Conservation (phyloP, 345 rosid species). For the Theobroma cacao region DNA sequence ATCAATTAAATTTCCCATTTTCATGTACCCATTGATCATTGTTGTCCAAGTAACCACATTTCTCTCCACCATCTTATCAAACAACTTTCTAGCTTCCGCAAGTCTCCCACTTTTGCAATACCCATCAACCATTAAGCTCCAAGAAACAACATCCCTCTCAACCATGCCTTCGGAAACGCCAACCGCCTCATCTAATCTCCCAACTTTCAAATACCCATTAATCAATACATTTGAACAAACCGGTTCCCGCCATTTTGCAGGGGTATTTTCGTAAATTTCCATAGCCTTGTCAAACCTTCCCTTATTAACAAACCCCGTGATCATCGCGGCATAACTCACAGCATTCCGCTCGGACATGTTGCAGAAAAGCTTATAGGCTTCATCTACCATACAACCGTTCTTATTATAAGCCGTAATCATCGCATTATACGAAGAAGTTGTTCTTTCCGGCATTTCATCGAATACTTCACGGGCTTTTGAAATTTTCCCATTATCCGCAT, state of each 20-base stretch:
- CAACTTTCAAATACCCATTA: slow-evolving; percentile 59
- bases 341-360: slow-evolving; percentile 45
- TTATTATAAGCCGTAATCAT: slow-evolving; percentile 69
- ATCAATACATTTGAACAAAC: slow-evolving; percentile 71
- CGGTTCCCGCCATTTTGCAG: slow-evolving; percentile 54
- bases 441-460: slow-evolving; percentile 69
- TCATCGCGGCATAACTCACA: slow-evolving; percentile 69
- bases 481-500: slow-evolving; percentile 52
- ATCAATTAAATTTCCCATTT: slow-evolving; percentile 46
- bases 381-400: slow-evolving; percentile 38
- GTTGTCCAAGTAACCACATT: slow-evolving; percentile 84
- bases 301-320: slow-evolving; percentile 59
- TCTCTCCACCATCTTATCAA: slow-evolving; percentile 52
- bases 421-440: slow-evolving; percentile 58
- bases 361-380: slow-evolving; percentile 44
- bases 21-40: slow-evolving; percentile 74
- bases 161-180: slow-evolving; percentile 54
- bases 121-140: slow-evolving; percentile 76
- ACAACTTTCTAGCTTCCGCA: slow-evolving; percentile 48
- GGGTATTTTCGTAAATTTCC: slow-evolving; percentile 39
- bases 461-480: slow-evolving; percentile 54
- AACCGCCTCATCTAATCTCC: slow-evolving; percentile 50
- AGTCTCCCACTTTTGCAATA: slow-evolving; percentile 61
- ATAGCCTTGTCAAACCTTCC: slow-evolving; percentile 59
- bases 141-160: slow-evolving; percentile 62